These are phyloP conservation scores for Epichloe aotearoae DNA, from an alignment of 2,329 filamentous ascomycete genomes.

Conservation along the genomic window DNA sequence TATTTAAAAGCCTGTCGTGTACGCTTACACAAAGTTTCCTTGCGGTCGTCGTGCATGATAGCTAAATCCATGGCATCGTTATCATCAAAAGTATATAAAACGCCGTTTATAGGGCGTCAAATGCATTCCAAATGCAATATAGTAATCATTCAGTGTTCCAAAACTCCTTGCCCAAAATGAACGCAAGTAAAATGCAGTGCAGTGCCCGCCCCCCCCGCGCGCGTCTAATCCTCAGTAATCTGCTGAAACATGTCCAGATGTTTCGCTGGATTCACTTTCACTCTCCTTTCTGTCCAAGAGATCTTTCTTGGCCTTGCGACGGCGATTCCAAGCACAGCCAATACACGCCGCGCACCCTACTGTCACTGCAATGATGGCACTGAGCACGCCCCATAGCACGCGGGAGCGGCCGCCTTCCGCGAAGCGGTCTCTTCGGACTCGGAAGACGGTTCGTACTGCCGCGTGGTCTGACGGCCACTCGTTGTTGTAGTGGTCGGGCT, in stretches of 20 bases:
- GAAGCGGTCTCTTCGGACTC: neutral
- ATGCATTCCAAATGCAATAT: neutral
- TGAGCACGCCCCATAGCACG: neutral
- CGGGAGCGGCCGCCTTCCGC: neutral
- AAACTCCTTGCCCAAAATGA: neutral
- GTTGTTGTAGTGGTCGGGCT: slow-evolving; percentile 23
- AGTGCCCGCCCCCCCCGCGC: neutral
- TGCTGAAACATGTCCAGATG: neutral
- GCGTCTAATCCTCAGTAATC: neutral
- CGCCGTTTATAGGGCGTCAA: neutral
- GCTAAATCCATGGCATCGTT: neutral
- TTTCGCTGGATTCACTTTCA: neutral
- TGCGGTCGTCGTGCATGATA: neutral
- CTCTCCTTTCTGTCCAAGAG: neutral
- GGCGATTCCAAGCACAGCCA: neutral
- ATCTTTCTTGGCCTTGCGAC: neutral
- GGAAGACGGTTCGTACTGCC: slow-evolving; percentile 19
- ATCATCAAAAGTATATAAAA: neutral
- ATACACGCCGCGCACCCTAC: neutral
- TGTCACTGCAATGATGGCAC: neutral
- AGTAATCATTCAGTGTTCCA: neutral
- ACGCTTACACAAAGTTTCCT: neutral
- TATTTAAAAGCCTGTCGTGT: slow-evolving; percentile 1
- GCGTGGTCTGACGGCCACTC: slow-evolving; percentile 30
- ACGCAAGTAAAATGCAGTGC: too few species aligned